Evolutionary conservation across 345 rosid species (phyloP).

Genomic region (Eutrema japonicum): DNA sequence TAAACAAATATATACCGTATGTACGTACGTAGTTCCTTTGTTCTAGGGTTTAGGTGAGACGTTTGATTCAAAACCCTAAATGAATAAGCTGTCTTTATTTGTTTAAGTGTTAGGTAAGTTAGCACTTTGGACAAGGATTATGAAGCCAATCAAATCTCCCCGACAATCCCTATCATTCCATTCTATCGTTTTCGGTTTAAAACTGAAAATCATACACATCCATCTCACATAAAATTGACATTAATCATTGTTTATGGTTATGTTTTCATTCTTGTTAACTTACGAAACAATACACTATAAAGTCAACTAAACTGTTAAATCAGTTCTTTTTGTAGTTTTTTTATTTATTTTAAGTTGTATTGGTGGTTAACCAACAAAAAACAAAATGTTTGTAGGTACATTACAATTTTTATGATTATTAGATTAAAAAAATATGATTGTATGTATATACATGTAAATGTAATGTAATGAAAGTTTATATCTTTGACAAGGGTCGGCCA

Average conservation of each 20-base stretch:
- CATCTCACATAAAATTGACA: constrained; percentile 1
- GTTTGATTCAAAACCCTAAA: constrained; percentile 31
- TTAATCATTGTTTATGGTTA: constrained; percentile 33
- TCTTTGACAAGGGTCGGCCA: too few species aligned
- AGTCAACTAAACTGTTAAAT: constrained; percentile 36
- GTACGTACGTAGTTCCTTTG: constrained; percentile 12
- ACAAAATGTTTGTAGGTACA: too few species aligned
- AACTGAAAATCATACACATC: constrained; percentile 30
- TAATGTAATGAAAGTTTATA: neutral
- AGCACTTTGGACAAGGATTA: constrained; percentile 41
- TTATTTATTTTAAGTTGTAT: neutral
- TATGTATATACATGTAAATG: neutral
- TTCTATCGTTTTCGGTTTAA: constrained; percentile 27
- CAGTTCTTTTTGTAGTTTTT: constrained; percentile 18
- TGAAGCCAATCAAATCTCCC: constrained; percentile 45
- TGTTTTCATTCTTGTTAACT: constrained; percentile 20
- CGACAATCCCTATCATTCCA: constrained; percentile 42
- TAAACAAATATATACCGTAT: neutral
- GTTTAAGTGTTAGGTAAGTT: constrained; percentile 46
- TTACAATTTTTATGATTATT: neutral
- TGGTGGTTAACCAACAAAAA: neutral
- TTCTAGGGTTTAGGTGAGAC: constrained; percentile 39
- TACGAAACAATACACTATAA: constrained; percentile 28
- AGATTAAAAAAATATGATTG: neutral
- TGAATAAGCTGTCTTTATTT: constrained; percentile 32